Conservation (phyloP, 345 rosid genomes). For the Dipteronia sinensis region DNA sequence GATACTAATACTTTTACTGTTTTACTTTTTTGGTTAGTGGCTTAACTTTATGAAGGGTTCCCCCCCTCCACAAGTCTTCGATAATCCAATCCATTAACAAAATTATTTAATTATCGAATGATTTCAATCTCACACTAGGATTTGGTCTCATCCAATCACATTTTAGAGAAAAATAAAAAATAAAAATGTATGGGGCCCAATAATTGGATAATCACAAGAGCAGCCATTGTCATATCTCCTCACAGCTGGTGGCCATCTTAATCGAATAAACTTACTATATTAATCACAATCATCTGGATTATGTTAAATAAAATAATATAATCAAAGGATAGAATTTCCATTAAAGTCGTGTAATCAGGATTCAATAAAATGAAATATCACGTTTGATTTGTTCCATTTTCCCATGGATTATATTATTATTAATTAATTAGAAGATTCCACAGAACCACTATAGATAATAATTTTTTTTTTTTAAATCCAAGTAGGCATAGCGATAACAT, state of each 20-base stretch:
- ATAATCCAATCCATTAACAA: not conserved
- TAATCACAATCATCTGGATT: too few relatives aligned
- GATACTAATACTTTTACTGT: not conserved
- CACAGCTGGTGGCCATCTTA: not conserved
- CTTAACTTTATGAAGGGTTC: not conserved
- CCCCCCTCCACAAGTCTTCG: slow-evolving; percentile 1
- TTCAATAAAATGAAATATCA: not conserved
- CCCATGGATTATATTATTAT: too few relatives aligned
- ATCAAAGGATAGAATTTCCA: too few relatives aligned
- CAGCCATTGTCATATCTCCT: too few relatives aligned
- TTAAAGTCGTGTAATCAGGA: too few relatives aligned
- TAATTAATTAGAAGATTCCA: not conserved
- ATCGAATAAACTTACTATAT: too few relatives aligned
- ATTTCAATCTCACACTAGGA: not conserved
- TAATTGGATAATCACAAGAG: not conserved
- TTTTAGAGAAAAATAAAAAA: not conserved
- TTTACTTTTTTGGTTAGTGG: too few relatives aligned
- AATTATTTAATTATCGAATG: not conserved
- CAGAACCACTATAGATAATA: too few relatives aligned
- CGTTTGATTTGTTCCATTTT: not conserved
- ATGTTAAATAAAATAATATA: too few relatives aligned
- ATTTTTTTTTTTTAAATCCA: too few relatives aligned
- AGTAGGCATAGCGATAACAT: too few relatives aligned
- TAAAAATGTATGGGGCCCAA: not conserved
- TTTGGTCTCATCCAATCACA: not conserved